Conservation (phyloP, 2,329 filamentous ascomycete genomes). For the Nemania bipapillata region DNA sequence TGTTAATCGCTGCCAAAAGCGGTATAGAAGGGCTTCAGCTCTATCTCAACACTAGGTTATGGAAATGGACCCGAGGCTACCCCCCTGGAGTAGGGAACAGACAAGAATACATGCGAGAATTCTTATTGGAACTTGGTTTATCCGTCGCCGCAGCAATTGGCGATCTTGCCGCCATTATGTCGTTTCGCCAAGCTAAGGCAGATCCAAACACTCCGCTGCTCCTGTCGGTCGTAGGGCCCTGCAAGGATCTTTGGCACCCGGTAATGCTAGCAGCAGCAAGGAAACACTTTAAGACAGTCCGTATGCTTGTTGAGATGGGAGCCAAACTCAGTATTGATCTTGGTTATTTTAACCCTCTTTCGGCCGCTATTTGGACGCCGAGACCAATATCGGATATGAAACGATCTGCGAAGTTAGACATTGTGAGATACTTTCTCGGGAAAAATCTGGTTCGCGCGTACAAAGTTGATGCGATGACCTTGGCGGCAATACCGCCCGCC, state of each 20-base stretch:
- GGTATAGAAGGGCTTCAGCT: not conserved
- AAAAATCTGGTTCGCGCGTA: not conserved
- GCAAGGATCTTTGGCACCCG: not conserved
- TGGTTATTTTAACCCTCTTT: not conserved
- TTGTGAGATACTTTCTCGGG: not conserved
- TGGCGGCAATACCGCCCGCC: not conserved
- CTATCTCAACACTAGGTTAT: not conserved
- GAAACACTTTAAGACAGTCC: not conserved
- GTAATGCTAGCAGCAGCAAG: constrained; percentile 13
- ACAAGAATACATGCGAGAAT: too few relatives aligned
- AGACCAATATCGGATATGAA: not conserved
- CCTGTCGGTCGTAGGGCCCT: not conserved
- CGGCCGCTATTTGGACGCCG: constrained; percentile 1
- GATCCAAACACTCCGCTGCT: not conserved
- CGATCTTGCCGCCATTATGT: not conserved
- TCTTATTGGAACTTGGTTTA: constrained; percentile 9
- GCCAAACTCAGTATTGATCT: not conserved
- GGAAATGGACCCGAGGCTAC: too few relatives aligned
- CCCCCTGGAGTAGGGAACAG: too few relatives aligned
- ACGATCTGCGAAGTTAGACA: not conserved
- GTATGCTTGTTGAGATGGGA: constrained; percentile 3
- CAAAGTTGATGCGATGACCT: not conserved
- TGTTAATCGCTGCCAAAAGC: not conserved
- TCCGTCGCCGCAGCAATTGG: not conserved
- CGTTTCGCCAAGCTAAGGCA: not conserved